Base-by-base conservation (phyloP, 805 yeast genomes). In the Cyberlindnera mississippiensis region DNA sequence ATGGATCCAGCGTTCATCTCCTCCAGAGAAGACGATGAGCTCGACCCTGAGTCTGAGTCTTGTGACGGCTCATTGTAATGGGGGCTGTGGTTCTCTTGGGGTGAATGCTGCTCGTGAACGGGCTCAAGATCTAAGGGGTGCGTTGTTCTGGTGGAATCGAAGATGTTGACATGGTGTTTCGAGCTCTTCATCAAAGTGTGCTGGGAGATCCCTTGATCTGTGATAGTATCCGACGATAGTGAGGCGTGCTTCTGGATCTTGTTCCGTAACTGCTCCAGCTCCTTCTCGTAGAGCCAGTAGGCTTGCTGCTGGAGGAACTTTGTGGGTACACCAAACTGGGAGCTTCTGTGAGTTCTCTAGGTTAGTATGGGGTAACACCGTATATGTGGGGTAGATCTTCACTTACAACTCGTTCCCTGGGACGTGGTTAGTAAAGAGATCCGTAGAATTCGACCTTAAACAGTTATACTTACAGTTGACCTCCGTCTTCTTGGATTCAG, bases 241-340 rank as follows among this genome's bases (percentile, higher is more conserved):
- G 42, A 28, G 3, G 53, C 28, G 3, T 50, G 55, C 37, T 32
- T 45, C 32, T 53, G 57, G 7, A 57, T 51, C 10, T 47, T 44
- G 9, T 35, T 42, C 11, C 52, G 48, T 19, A 57, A 35, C 28
- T 55, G 56, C 20, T 57, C 59, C 19, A 57, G 37, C 36, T 57
- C 60, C 26, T 44, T 49, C 29, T 57, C 62, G 28, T 57, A 57
- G 11, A 57, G 42, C 60, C 62, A 56, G 27, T 46, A 57, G 6
- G 59, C 55, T 27, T 55, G 60, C 28, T 55, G 60, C 38, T 57
- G 62, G 2, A 57, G 44, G 17, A 57, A 57, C 8, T 48, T 45
- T 4, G 48, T 44, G 15, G 59, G 56, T 4, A 52, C 60, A 4
- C 46, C 44, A 14, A 56, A 56, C 29, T 50, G 36, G 27, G 46